Conservation (phyloP, 2,329 filamentous ascomycete genomes). For the Dactylonectria estremocensis region DNA sequence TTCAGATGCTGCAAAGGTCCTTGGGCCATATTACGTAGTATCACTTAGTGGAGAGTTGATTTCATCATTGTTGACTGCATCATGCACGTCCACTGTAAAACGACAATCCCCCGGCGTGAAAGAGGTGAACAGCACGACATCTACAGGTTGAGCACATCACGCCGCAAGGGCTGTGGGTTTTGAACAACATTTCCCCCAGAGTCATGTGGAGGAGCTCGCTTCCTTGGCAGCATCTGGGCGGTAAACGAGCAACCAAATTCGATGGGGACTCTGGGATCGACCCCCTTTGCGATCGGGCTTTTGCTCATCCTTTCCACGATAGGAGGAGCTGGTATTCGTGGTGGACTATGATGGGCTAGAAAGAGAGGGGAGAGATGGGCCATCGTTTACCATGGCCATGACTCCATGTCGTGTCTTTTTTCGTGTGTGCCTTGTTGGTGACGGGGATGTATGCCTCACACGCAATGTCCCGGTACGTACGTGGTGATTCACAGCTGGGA, state of each 20-base stretch:
- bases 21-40: neutral
- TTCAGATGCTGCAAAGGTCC: too few relatives aligned
- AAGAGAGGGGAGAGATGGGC: slow-evolving; percentile 21
- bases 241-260: slow-evolving; percentile 17
- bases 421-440: slow-evolving; percentile 9
- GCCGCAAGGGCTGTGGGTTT: neutral
- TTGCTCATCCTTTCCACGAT: slow-evolving; percentile 43
- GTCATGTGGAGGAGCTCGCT: slow-evolving; percentile 7
- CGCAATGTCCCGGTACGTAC: neutral
- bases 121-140: slow-evolving; percentile 11
- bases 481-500: slow-evolving; percentile 22
- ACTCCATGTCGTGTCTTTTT: slow-evolving; percentile 4
- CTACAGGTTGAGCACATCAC: neutral
- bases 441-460: slow-evolving; percentile 5
- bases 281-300: slow-evolving; percentile 36
- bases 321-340: slow-evolving; percentile 31
- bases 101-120: slow-evolving; percentile 1
- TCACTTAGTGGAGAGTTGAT: too few relatives aligned
- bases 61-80: too few relatives aligned
- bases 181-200: neutral
- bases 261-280: slow-evolving; percentile 33
- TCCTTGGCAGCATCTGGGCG: slow-evolving; percentile 9
- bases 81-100: neutral
- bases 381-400: too few relatives aligned
- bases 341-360: slow-evolving; percentile 23